Percentiles rank a stretch among this genome's conserved stretches.
These are phyloP conservation scores for Penicillium ochrochloron DNA, from an alignment of 495 filamentous ascomycete species.

Conservation along the genomic window DNA sequence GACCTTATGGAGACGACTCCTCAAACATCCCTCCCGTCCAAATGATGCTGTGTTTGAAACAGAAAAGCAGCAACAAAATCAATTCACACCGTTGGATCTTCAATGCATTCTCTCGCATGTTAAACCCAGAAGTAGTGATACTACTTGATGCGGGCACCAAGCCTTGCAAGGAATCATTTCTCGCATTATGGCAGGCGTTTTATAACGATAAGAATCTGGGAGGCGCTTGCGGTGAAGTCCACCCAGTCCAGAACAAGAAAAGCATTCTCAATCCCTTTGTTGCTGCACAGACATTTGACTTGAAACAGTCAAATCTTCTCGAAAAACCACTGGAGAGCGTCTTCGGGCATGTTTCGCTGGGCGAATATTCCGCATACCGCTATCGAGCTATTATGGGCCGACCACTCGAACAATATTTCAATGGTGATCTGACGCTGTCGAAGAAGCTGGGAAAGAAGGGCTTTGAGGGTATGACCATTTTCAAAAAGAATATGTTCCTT, in stretches of 20 bases:
- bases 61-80: slow-evolving; percentile 98
- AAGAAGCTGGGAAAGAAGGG: slow-evolving; percentile 93
- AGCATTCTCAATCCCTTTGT: slow-evolving; percentile 91
- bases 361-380: slow-evolving; percentile 95
- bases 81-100: slow-evolving; percentile 98
- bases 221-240: slow-evolving; percentile 96
- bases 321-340: slow-evolving; percentile 95
- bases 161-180: slow-evolving; percentile 84
- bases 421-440: slow-evolving; percentile 94
- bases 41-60: slow-evolving; percentile 97
- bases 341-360: slow-evolving; percentile 95
- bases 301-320: slow-evolving; percentile 97
- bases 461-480: slow-evolving; percentile 99
- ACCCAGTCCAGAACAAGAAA: slow-evolving; percentile 87
- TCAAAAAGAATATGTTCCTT: slow-evolving; percentile 99
- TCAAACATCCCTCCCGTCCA: slow-evolving; percentile 88
- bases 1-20: slow-evolving; percentile 78
- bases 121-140: slow-evolving; percentile 95
- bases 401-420: slow-evolving; percentile 96
- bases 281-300: slow-evolving; percentile 96
- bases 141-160: slow-evolving; percentile 96
- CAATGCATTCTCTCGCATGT: slow-evolving; percentile 90
- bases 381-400: slow-evolving; percentile 96
- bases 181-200: slow-evolving; percentile 93
- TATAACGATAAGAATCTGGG: slow-evolving; percentile 98